Evolutionary conservation across 495 filamentous ascomycete species (phyloP), one percentile per base, ranked within the genome.

Genomic region (Penicillium angulare): DNA sequence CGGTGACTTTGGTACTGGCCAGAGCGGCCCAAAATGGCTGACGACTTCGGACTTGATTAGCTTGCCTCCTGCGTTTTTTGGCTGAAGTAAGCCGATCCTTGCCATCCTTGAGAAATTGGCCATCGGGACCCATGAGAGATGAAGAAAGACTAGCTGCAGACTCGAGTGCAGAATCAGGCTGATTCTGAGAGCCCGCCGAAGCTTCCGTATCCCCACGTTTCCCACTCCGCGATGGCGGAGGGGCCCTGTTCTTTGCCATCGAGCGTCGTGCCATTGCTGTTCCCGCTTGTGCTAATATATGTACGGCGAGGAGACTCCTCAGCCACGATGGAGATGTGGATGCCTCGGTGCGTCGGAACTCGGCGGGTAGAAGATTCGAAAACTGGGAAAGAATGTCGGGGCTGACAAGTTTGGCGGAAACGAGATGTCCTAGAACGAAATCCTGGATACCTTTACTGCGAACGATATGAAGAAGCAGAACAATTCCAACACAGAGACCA

Each of bases 11-110:
- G 47, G 89, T 95, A 66, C 89, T 93, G 22, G 92, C 92, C 51
- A 96, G 81, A 9, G 91, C 92, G 45, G 92, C 89, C 92, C 92
- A 97, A 46, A 97, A 83, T 35, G 92, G 92, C 73, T 97, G 92
- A 48, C 87, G 83, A 60, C 88, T 91, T 64, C 91, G 77, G 44
- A 96, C 90, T 66, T 89, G 88, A 38, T 88, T 89, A 50, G 87
- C 91, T 68, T 95, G 89, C 70, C 90, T 90, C 65, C 86, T 81
- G 68, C 87, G 88, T 75, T 90, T 93, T 70, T 95, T 93, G 34
- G 81, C 84, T 43, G 73, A 79, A 33, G 73, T 76, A 16, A 77
- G 65, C 43, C 80, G 82, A 50, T 82, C 79, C 44, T 77, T 79
- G 40, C 69, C 71, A 36, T 84, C 79, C 57, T 78, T 79, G 27